phyloP scores from a whole-genome alignment of 768 basidiomycete genomes.

The Naganishia vaughanmartiniae region DNA sequence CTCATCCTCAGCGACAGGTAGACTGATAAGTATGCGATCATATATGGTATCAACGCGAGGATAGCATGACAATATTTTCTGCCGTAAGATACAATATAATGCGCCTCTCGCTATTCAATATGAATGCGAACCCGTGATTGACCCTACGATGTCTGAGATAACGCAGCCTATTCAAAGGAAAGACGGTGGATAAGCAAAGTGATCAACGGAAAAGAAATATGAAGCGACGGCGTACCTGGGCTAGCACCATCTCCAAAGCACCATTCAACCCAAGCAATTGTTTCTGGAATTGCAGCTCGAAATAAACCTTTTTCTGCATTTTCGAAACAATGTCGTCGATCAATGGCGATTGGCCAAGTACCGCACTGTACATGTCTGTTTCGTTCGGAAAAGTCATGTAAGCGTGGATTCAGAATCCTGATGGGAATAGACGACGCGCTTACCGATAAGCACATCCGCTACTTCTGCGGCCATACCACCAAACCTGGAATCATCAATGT shows the following conservation, averaged over 20 bases:
- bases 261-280: slow-evolving; percentile 79
- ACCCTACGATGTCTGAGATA: slow-evolving; percentile 5
- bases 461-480: slow-evolving; percentile 84
- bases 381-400: background rate
- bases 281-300: slow-evolving; percentile 82
- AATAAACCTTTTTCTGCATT: slow-evolving; percentile 75
- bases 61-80: background rate
- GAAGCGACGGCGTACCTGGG: slow-evolving; percentile 33
- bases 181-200: background rate
- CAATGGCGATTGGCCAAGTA: slow-evolving; percentile 89
- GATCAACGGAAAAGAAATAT: background rate
- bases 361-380: slow-evolving; percentile 83
- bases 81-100: background rate
- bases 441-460: slow-evolving; percentile 76
- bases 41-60: background rate
- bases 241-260: slow-evolving; percentile 78
- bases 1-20: no score
- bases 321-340: slow-evolving; percentile 82
- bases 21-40: background rate
- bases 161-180: slow-evolving; percentile 15
- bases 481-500: slow-evolving; percentile 85
- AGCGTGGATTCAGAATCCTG: background rate
- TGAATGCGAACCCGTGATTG: background rate
- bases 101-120: background rate
- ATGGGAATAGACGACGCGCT: slow-evolving; percentile 41